phyloP scores from a whole-genome alignment of 148 eudicot species.

The Pharnaceum exiguum region DNA sequence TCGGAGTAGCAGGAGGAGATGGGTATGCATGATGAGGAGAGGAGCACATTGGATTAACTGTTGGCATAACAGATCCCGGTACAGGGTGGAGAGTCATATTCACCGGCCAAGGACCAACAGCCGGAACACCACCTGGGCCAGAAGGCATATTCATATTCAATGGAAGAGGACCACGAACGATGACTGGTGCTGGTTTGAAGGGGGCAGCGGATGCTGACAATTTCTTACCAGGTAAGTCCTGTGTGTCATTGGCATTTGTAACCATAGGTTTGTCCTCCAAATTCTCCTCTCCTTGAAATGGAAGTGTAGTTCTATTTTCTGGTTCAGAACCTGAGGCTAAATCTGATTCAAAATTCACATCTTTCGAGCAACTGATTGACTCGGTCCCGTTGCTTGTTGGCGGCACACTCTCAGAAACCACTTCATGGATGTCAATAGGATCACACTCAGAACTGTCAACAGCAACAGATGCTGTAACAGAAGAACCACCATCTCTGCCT shows the following conservation, averaged over 20 bases:
- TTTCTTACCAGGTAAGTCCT: conserved; percentile 60
- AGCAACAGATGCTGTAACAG: conserved; percentile 20
- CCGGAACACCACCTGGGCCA: conserved; percentile 46
- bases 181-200: conserved; percentile 59
- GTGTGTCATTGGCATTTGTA: conserved; percentile 38
- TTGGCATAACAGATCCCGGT: conserved; percentile 42
- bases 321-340: conserved; percentile 18
- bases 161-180: conserved; percentile 50
- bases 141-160: conserved; percentile 55
- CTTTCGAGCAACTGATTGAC: conserved; percentile 30
- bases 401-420: conserved; percentile 32
- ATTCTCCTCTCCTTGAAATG: conserved; percentile 36
- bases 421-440: conserved; percentile 42
- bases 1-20: conserved; percentile 86
- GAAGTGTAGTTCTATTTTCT: conserved; percentile 21
- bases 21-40: conserved; percentile 80
- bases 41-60: conserved; percentile 55
- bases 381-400: conserved; percentile 17
- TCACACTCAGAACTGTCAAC: conserved; percentile 35
- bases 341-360: conserved; percentile 23
- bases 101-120: conserved; percentile 82
- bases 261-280: conserved; percentile 47
- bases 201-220: conserved; percentile 96
- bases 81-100: conserved; percentile 79
- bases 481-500: conserved; percentile 12